These are phyloP conservation scores for Aquilaria agallochum DNA, from an alignment of 441 rosid species.

Conservation along the genomic window DNA sequence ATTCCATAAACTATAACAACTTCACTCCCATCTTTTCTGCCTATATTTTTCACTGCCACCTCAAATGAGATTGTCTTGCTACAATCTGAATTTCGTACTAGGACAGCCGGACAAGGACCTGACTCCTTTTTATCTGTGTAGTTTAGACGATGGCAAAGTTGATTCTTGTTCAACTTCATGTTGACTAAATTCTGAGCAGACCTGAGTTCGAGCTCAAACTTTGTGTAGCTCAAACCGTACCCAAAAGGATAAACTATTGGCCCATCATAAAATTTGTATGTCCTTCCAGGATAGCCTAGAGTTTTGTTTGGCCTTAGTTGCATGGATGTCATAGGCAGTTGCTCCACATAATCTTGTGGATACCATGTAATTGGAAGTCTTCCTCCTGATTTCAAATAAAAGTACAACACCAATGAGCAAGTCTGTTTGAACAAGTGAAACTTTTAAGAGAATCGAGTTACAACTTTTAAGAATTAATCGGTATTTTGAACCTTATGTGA, in stretches of 20 bases:
- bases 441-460: neutral
- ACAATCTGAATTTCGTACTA: slow-evolving; percentile 1
- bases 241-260: slow-evolving; percentile 25
- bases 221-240: slow-evolving; percentile 25
- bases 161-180: neutral
- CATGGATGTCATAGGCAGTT: slow-evolving; percentile 30
- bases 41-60: slow-evolving; percentile 14
- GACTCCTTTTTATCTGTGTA: slow-evolving; percentile 6
- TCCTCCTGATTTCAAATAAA: slow-evolving; percentile 17
- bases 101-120: slow-evolving; percentile 7
- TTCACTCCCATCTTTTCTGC: slow-evolving; percentile 19
- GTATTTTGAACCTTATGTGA: neutral
- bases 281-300: slow-evolving; percentile 25
- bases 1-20: slow-evolving; percentile 18
- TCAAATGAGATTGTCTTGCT: neutral
- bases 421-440: neutral
- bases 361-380: slow-evolving; percentile 26
- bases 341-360: slow-evolving; percentile 5
- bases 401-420: neutral
- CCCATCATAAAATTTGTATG: slow-evolving; percentile 26
- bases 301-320: slow-evolving; percentile 12
- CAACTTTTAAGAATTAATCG: neutral
- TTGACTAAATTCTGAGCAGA: neutral
- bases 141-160: too few species aligned
- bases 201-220: slow-evolving; percentile 5